Evolutionary conservation across 1,284 basidiomycete species (phyloP), one percentile per base, ranked within the genome.

Genomic region (Rhodotorula sp.): DNA sequence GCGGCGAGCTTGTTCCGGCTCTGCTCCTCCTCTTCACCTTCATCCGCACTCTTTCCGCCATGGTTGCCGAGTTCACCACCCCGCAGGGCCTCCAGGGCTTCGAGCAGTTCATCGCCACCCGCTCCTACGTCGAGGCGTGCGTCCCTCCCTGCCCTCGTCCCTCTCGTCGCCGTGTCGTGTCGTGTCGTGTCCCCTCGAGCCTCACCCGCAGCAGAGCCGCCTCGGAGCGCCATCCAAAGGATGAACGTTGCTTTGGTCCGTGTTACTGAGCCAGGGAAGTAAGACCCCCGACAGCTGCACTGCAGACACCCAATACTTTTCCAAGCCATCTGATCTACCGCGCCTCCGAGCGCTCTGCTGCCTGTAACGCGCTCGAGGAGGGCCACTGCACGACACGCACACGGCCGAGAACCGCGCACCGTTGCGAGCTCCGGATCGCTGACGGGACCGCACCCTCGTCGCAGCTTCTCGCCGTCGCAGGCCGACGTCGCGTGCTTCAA

Each of bases 401-500:
- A 34, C 34, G 34, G 34, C 34, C 34, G 34, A 34, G 34, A 5
- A 3, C 5, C 5, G 34, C 34, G 34, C 5, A 34, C 34, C 34
- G 34, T 34, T 52, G 59, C 41, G 49, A 42, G 48, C 10, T 21
- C 7, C 7, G 23, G 41, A 41, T 34, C 41, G 60, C 50, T 49
- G 0, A 12, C 17, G 8, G 17, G 16, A 3, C 27, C 17, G 2
- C 12, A 14, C 3, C 9, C n/a, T 5, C n/a, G 14, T n/a, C 8
- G 19, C 80, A 99, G 96, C 75, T 93, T 93, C 86, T 89, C 90
- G 68, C 91, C 96, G 70, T 95, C 95, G 66, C 95, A 98, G 85
- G 94, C 96, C 75, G 96, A 99, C 85, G 94, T 97, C 67, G 88
- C 88, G 80, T 92, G 97, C 82, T 97, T 90, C 89, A 92, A 92